Evolutionary conservation across 495 filamentous ascomycete genomes (phyloP), one percentile per base, ranked within the genome.

Genomic region (Podospora fimiseda): DNA sequence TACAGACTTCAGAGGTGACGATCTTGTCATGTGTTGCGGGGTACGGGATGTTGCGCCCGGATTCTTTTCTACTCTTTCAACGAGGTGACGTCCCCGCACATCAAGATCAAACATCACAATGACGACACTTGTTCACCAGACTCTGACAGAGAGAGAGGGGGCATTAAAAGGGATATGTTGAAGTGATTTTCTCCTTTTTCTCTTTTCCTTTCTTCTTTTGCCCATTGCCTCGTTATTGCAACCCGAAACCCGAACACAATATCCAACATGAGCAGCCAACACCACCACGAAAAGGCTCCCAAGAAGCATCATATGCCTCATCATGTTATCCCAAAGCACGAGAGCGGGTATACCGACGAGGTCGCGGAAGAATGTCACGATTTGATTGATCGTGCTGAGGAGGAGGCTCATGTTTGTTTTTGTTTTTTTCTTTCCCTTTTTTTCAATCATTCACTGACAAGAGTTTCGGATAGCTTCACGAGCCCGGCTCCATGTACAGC

Each of bases 361-460:
- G 60, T 53, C 22, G 38, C 58, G 18, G 55, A 57, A 44, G 63
- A 65, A 40, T 53, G 52, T 27, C 63, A 65, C 49, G 63, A 65
- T 38, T 23, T 65, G 36, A 65, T 65, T 44, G 58, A 65, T 43
- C 48, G 46, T 15, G 63, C 63, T 45, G 63, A 65, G 52, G 60
- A 65, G 48, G 53, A 63, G 37, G 60, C 63, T 1, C 63, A 65
- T 39, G 62, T 65, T 37, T 19, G 55, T 47, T 24, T 15, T 19
- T 13, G 9, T 7, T 19, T 36, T 11, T 18, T 18, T 37, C 21
- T 5, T 43, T 22, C 14, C 4, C 18, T 16, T 1, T 15, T 39
- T 22, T n/a, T n/a, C n/a, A n/a, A n/a, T n/a, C n/a, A n/a, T n/a
- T n/a, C n/a, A n/a, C n/a, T n/a, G n/a, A 11, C 2, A 14, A 24